phyloP scores from a whole-genome alignment of 805 yeast species.

The Ogataea wickerhamii region DNA sequence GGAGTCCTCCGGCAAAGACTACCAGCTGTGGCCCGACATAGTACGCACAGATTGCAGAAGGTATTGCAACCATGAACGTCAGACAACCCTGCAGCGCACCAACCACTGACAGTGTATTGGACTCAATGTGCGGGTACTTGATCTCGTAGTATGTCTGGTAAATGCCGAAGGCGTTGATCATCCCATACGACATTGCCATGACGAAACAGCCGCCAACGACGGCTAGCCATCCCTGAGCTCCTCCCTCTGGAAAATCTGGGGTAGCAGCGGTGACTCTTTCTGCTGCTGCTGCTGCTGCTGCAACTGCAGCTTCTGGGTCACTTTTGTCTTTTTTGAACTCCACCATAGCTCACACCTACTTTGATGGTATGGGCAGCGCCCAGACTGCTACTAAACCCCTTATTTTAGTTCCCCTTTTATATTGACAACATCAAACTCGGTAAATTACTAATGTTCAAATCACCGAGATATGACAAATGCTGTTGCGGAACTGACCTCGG shows the following conservation, averaged over 20 bases:
- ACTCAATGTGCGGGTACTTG: slow-evolving; percentile 37
- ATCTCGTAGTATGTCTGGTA: slow-evolving; percentile 47
- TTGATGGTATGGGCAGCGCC: too few species aligned
- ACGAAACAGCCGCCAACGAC: slow-evolving; percentile 44
- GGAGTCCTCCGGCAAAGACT: slow-evolving; percentile 37
- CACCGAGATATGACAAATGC: too few species aligned
- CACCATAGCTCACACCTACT: too few species aligned
- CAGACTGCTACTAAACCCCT: too few species aligned
- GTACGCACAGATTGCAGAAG: background rate
- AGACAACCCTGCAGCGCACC: slow-evolving; percentile 49
- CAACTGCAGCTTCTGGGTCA: too few species aligned
- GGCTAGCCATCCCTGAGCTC: slow-evolving; percentile 47
- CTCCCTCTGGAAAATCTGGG: slow-evolving; percentile 47
- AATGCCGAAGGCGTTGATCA: slow-evolving; percentile 55
- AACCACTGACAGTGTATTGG: slow-evolving; percentile 46
- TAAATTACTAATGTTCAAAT: too few species aligned
- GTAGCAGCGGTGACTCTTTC: too few species aligned
- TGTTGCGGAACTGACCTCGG: too few species aligned
- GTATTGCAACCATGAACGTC: slow-evolving; percentile 31
- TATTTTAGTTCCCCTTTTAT: too few species aligned
- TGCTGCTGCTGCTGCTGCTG: too few species aligned
- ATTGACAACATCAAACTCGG: too few species aligned
- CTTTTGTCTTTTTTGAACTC: too few species aligned
- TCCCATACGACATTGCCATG: slow-evolving; percentile 51
- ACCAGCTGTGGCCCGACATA: slow-evolving; percentile 17